Base-by-base conservation (phyloP, 352 stramenopile species). In the Phytophthora tentaculata region DNA sequence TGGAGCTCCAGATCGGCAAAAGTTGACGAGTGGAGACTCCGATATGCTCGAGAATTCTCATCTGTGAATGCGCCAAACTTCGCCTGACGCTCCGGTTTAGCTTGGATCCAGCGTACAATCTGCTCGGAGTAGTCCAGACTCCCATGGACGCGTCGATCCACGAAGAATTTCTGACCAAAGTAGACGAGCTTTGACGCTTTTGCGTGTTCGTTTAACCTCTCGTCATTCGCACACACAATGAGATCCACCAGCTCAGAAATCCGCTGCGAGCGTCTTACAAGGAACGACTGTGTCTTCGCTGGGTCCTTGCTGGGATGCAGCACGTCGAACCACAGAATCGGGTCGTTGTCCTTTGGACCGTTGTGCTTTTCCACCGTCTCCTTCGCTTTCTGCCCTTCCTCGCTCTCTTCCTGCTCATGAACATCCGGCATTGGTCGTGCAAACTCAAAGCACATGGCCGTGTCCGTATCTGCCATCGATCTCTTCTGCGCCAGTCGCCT, bases 291-390 rank as follows among this genome's bases (percentile, higher is more conserved):
- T 7, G 85, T 92, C 28, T 74, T 76, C 0, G 77, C 63, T 12
- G 83, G 80, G 26, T 91, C 80, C 53, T 92, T 91, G 41, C 74
- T 85, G 24, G 85, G 73, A 67, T 94, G 85, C 37, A 91, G 73
- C 48, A 94, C 81, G 44, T 94, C 85, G 24, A 91, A 71, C 81
- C 81, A 91, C 56, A 91, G 51, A 44, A 94, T 64, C 17, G 84
- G 71, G 59, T 93, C 84, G 12, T 62, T 76, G 16, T 76, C 63
- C 16, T 45, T 63, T n/a, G 43, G 41, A 24, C 8, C 51, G 5
- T 2, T 22, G 1, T 39, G 23, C 5, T 19, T 35, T 1, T 51
- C 47, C 29, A 20, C 12, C 0, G 51, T 61, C 32, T 60, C 47
- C 29, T 60, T 48, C 24, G 45, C 43, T 14, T 54, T 29, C 57